These are phyloP conservation scores for Collybia nuda DNA, from an alignment of 768 basidiomycete genomes.

Conservation along the genomic window DNA sequence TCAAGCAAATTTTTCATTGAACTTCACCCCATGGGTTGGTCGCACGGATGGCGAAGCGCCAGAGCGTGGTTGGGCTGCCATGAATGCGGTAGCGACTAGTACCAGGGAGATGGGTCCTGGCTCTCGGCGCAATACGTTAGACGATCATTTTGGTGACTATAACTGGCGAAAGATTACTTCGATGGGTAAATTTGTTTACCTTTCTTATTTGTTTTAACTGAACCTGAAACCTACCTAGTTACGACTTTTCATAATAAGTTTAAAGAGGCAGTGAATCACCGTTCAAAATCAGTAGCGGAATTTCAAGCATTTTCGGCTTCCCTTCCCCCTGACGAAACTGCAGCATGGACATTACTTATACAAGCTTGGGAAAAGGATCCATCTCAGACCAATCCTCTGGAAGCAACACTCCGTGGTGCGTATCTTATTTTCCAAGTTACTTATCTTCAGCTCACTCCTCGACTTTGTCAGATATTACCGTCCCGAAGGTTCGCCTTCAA, in stretches of 20 bases:
- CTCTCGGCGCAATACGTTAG: conserved; percentile 7
- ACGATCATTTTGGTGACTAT: conserved; percentile 23
- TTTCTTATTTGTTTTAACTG: neutral
- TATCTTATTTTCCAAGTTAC: too few relatives aligned
- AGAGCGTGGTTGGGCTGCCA: conserved; percentile 20
- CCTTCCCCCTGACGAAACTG: neutral
- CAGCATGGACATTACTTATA: neutral
- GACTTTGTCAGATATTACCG: neutral
- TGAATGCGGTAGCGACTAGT: conserved; percentile 22
- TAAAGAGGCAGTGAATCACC: neutral
- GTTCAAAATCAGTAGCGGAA: neutral
- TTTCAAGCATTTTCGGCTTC: neutral
- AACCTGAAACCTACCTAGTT: neutral
- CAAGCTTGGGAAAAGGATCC: neutral
- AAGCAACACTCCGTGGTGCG: neutral
- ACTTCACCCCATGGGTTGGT: neutral
- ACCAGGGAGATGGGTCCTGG: conserved; percentile 12
- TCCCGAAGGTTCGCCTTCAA: too few relatives aligned
- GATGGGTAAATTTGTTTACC: neutral
- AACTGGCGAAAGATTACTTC: conserved; percentile 24
- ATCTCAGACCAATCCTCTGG: neutral
- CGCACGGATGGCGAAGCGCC: neutral
- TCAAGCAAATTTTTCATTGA: neutral
- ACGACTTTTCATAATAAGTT: neutral
- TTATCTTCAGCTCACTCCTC: neutral